Base-by-base conservation (phyloP, 345 rosid genomes). In the Mallotus nudiflorus region DNA sequence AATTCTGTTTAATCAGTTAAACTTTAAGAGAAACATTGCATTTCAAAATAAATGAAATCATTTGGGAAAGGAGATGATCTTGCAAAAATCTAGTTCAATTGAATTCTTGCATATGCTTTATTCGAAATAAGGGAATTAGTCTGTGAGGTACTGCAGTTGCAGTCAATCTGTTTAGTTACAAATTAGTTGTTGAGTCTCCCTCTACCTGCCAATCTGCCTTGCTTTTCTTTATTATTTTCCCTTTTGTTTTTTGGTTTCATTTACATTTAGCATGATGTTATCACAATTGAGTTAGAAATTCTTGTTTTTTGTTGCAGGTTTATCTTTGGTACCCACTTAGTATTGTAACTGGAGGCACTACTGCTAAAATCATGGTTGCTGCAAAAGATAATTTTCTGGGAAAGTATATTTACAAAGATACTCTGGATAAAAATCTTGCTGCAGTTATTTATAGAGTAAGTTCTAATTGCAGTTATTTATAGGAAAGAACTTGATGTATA, bases 341-440 rank as follows among this genome's bases (percentile, higher is more conserved):
- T 79, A 35, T 94, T 53, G 65, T 94, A 64, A 71, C 89, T 0
- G 98, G 96, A 25, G 98, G 98, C 52, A 91, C 98, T 39, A 94
- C 98, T 66, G 98, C 97, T 1, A 94, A 94, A 75, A 88, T 91
- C 81, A 89, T 91, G 95, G 91, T 94, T 68, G 97, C 97, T 14
- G 98, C 96, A 0, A 94, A 91, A 82, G 96, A 94, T 65, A 94
- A 87, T 65, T 87, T 94, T 72, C 59, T 94, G 60, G 98, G 98
- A 54, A 94, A 94, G 77, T 91, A 94, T 74, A 88, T 94, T 28
- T 94, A 89, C 82, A 94, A 90, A 76, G 96, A 94, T 73, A 89
- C 98, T 13, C 89, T 94, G 65, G 90, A 86, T 25, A 84, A 96
- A 73, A 94, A 94, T 80, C 85, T 91, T 28, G 96, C 97, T 0